phyloP scores from a whole-genome alignment of 768 basidiomycete species.

The Russula sp. region DNA sequence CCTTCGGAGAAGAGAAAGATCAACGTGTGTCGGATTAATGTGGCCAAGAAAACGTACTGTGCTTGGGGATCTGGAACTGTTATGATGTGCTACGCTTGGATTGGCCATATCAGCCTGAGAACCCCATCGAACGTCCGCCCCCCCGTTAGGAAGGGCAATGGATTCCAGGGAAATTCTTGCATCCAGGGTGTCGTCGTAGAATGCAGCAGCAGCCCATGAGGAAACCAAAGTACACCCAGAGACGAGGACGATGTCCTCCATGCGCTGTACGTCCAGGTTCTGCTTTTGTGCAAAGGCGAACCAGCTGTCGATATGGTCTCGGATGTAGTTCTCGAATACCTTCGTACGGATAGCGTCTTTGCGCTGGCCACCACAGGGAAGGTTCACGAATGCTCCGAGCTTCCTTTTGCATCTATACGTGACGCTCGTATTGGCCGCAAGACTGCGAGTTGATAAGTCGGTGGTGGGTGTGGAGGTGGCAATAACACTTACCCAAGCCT shows the following conservation, averaged over 20 bases:
- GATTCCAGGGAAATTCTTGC: background rate
- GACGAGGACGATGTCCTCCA: background rate
- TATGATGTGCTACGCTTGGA: background rate
- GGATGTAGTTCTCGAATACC: too few relatives aligned
- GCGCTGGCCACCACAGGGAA: background rate
- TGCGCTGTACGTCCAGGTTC: background rate
- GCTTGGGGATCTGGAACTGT: background rate
- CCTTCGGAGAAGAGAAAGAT: background rate
- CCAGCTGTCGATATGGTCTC: background rate
- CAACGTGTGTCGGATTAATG: background rate
- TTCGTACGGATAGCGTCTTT: background rate
- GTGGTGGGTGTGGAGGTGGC: too few relatives aligned
- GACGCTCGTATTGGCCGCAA: background rate
- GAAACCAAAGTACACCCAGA: too few relatives aligned
- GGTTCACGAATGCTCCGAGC: constrained; percentile 1
- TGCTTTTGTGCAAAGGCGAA: background rate
- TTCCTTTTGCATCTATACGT: background rate
- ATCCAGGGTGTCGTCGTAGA: background rate
- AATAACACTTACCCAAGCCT: background rate
- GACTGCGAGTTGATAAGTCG: background rate
- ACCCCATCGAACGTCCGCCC: background rate
- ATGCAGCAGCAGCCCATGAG: background rate
- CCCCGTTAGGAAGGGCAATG: background rate
- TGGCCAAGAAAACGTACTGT: background rate
- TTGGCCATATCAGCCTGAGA: background rate